A percentile compares a stretch with the other conserved stretches of the same genome.
Conservation (phyloP, 176 grass and related monocot genomes). For the Aegilops tauschii region DNA sequence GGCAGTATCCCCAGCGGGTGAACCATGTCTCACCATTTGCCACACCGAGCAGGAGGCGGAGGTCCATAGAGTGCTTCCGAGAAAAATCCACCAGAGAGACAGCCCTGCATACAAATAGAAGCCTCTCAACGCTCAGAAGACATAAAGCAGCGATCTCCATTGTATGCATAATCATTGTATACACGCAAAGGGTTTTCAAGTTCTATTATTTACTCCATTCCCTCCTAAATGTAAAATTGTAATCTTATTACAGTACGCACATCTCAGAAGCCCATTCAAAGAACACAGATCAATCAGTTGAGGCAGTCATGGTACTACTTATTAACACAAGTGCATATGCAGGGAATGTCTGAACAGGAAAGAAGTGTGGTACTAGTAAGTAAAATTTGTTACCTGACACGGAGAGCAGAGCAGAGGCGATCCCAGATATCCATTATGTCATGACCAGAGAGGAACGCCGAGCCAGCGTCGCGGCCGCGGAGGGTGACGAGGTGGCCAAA, state of each 20-base stretch:
- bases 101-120: constrained; percentile 47
- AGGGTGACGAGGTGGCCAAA: constrained; percentile 83
- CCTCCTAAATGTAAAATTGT: neutral
- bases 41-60: constrained; percentile 74
- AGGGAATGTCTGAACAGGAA: constrained; percentile 1
- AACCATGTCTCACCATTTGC: constrained; percentile 76
- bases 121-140: constrained; percentile 21
- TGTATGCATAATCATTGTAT: neutral
- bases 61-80: constrained; percentile 59
- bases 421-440: constrained; percentile 93
- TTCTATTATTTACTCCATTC: neutral
- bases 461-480: constrained; percentile 46
- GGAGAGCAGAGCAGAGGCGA: constrained; percentile 76
- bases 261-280: neutral
- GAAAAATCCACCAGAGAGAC: constrained; percentile 76
- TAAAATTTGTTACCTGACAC: constrained; percentile 46
- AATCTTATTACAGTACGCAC: neutral
- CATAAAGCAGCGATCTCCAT: neutral
- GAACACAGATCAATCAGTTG: neutral
- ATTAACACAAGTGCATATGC: neutral
- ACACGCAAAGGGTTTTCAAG: neutral
- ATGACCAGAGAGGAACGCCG: constrained; percentile 47
- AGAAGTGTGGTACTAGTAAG: neutral
- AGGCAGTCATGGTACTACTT: neutral
- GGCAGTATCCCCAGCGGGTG: constrained; percentile 80